These are phyloP conservation scores for Huiozyma sinensis DNA, from an alignment of 805 yeast species.

Conservation along the genomic window DNA sequence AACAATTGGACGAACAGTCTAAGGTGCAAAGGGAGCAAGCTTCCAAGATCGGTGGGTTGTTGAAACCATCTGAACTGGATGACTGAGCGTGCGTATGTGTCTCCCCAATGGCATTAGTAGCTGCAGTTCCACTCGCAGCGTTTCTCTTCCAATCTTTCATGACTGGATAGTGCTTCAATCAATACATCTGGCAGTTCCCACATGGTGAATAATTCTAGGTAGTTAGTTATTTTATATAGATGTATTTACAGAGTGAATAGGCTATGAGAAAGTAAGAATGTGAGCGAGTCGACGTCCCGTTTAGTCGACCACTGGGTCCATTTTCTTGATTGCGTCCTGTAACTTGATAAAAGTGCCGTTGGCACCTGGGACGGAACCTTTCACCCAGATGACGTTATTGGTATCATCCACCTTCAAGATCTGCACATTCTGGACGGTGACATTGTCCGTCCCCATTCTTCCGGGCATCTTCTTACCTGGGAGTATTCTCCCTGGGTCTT, in stretches of 20 bases:
- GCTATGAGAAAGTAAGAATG: neutral
- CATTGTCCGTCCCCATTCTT: constrained; percentile 72
- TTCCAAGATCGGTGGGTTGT: constrained; percentile 78
- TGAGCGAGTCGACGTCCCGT: neutral
- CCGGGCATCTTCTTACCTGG: constrained; percentile 99
- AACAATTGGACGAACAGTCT: constrained; percentile 57
- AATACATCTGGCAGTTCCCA: too few relatives aligned
- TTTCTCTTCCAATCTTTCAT: too few relatives aligned
- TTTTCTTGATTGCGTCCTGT: constrained; percentile 61
- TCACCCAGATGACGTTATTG: constrained; percentile 69
- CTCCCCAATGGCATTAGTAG: too few relatives aligned
- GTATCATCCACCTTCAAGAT: constrained; percentile 74
- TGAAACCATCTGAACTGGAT: constrained; percentile 91
- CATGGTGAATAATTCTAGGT: too few relatives aligned
- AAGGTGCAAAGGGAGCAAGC: constrained; percentile 71
- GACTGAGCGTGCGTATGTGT: constrained; percentile 34
- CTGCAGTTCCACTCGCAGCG: too few relatives aligned
- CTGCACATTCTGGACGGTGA: constrained; percentile 65
- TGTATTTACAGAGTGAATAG: neutral
- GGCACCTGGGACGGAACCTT: constrained; percentile 90
- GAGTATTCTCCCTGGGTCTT: constrained; percentile 89
- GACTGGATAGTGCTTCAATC: too few relatives aligned
- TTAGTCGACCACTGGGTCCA: neutral
- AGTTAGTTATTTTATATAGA: neutral
- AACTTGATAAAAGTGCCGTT: constrained; percentile 63